These are phyloP conservation scores for Plasmodium reichenowi DNA, from an alignment of 169 alveolate genomes.

Conservation along the genomic window DNA sequence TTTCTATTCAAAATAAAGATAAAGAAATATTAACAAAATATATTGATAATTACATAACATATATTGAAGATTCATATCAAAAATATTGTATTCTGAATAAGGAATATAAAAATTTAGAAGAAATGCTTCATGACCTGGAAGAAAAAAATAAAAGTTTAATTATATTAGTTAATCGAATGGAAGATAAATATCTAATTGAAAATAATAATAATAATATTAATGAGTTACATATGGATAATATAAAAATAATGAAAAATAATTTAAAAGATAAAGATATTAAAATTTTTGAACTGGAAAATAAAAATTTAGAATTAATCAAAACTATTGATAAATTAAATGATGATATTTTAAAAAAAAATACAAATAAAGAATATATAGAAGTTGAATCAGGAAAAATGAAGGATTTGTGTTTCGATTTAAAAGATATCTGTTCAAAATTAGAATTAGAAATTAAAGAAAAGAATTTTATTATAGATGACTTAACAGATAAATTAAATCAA, in stretches of 20 bases:
- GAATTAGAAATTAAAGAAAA: constrained; percentile 73
- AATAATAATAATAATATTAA: constrained; percentile 18
- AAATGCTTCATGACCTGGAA: constrained; percentile 36
- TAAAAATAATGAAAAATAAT: constrained; percentile 65
- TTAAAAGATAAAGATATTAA: constrained; percentile 69
- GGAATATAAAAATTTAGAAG: constrained; percentile 74
- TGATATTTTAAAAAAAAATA: constrained; percentile 32
- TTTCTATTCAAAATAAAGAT: constrained; percentile 67
- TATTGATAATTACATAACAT: constrained; percentile 72
- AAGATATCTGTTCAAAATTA: constrained; percentile 73
- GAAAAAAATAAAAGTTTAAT: constrained; percentile 62
- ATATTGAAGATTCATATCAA: constrained; percentile 68
- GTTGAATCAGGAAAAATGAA: constrained; percentile 47
- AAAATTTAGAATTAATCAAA: constrained; percentile 60
- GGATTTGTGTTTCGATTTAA: constrained; percentile 75
- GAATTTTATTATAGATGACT: constrained; percentile 63
- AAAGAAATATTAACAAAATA: constrained; percentile 73
- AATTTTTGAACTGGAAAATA: constrained; percentile 72
- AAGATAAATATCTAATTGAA: not conserved
- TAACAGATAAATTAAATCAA: constrained; percentile 44
- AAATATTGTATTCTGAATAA: constrained; percentile 53
- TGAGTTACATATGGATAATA: constrained; percentile 30
- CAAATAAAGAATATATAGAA: constrained; percentile 23
- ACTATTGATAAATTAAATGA: constrained; percentile 58
- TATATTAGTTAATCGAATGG: constrained; percentile 40